Evolutionary conservation across 106 monocot species (phyloP).

Genomic region (Cymbidium sinense): DNA sequence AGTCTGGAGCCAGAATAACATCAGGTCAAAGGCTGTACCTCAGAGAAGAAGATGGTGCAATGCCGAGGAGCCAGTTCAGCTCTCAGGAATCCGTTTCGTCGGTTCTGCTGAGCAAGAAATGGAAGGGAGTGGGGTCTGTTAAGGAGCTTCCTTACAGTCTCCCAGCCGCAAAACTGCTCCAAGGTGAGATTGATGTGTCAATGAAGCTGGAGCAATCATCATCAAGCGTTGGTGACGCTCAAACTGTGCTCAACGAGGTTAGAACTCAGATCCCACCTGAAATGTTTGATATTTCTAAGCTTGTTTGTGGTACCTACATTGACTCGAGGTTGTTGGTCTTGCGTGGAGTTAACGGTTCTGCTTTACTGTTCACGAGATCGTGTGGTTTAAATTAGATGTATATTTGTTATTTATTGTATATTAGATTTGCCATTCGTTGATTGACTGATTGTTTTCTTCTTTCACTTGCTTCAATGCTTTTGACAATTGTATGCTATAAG

Average conservation of each 20-base stretch:
- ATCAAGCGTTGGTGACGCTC: constrained; percentile 9
- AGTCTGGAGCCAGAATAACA: constrained; percentile 25
- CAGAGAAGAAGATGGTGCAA: constrained; percentile 26
- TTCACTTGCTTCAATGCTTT: too few relatives aligned
- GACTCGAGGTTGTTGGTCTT: constrained; percentile 82
- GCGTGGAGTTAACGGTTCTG: constrained; percentile 75
- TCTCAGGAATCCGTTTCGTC: constrained; percentile 24
- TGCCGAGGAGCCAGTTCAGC: neutral
- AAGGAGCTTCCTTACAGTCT: constrained; percentile 63
- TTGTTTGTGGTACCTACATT: constrained; percentile 84
- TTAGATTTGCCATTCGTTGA: too few relatives aligned
- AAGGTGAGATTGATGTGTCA: constrained; percentile 47
- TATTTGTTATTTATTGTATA: too few relatives aligned
- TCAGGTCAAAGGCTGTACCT: constrained; percentile 53
- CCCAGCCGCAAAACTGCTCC: constrained; percentile 43
- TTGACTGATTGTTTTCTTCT: too few relatives aligned
- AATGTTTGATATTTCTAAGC: constrained; percentile 75
- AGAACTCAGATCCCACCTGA: constrained; percentile 84
- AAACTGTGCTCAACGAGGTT: constrained; percentile 48
- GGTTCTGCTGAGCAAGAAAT: constrained; percentile 30
- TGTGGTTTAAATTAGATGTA: neutral
- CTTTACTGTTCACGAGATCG: constrained; percentile 71
- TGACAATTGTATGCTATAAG: too few relatives aligned
- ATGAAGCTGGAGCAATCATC: constrained; percentile 34
- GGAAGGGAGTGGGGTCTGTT: constrained; percentile 24